A percentile compares a stretch with the other conserved stretches of the same genome.
phyloP scores from a whole-genome alignment of 441 rosid genomes.

The Isatis lusitanica region DNA sequence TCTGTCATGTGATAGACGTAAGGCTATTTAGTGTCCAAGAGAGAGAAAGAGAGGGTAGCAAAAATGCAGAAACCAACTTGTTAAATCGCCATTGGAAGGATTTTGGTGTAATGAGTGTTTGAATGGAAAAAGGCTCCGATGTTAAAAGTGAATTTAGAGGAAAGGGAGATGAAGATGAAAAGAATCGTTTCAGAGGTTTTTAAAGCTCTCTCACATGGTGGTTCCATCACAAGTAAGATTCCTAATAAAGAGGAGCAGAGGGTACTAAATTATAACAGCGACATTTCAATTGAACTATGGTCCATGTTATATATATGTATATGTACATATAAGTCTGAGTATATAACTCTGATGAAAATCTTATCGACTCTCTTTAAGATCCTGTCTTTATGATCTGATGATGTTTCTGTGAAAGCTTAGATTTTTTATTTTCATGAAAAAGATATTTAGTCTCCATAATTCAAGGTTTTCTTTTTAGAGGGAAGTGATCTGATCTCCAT shows the following conservation, averaged over 20 bases:
- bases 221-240: conserved; percentile 20
- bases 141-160: conserved; percentile 20
- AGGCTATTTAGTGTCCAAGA: not conserved
- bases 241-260: conserved; percentile 28
- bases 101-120: conserved; percentile 24
- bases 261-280: conserved; percentile 22
- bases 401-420: conserved; percentile 20
- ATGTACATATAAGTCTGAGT: not conserved
- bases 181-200: conserved; percentile 13
- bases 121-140: conserved; percentile 15
- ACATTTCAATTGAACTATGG: conserved; percentile 30
- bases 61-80: conserved; percentile 9
- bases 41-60: not conserved
- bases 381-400: conserved; percentile 26
- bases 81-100: not conserved
- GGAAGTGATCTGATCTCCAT: not conserved
- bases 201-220: conserved; percentile 21
- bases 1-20: conserved; percentile 33
- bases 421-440: not conserved
- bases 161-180: conserved; percentile 14
- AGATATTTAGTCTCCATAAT: not conserved
- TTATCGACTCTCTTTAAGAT: conserved; percentile 13
- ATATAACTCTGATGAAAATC: conserved; percentile 9
- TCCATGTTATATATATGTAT: conserved; percentile 9
- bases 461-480: not conserved